A percentile compares a stretch with the other conserved stretches of the same genome.
phyloP scores from a whole-genome alignment of 108 stramenopile genomes.

The Cyclotella atomus region DNA sequence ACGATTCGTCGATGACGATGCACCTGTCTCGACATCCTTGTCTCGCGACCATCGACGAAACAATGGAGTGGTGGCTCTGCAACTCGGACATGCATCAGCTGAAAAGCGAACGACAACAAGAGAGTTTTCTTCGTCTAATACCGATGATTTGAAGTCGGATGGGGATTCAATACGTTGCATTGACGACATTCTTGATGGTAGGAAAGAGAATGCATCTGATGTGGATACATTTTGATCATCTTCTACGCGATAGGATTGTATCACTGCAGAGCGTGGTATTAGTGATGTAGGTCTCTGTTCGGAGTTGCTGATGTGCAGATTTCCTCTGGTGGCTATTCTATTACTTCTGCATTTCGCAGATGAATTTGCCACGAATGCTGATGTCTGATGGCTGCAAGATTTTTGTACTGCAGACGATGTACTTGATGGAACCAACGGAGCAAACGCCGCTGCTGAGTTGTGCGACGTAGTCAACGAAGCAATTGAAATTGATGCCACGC shows the following conservation, averaged over 20 bases:
- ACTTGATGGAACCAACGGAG: not conserved
- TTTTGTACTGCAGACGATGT: not conserved
- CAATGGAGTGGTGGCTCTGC: constrained; percentile 19
- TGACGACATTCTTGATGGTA: constrained; percentile 20
- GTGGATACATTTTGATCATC: constrained; percentile 10
- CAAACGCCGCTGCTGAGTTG: not conserved
- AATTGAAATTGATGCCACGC: not conserved
- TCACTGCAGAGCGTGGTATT: constrained; percentile 14
- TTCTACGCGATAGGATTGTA: constrained; percentile 34
- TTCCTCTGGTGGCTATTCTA: not conserved
- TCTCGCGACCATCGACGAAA: constrained; percentile 37
- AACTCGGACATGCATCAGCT: constrained; percentile 34
- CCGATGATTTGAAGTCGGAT: constrained; percentile 19
- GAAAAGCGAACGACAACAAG: constrained; percentile 29
- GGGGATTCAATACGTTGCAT: constrained; percentile 24
- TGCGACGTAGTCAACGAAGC: not conserved
- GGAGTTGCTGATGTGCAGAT: not conserved
- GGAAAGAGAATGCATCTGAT: constrained; percentile 32
- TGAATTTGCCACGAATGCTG: not conserved
- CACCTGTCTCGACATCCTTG: not conserved
- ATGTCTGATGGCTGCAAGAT: not conserved
- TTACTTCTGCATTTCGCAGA: too few species aligned
- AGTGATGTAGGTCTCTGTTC: not conserved
- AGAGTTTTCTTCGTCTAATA: constrained; percentile 12
- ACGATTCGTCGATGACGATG: not conserved